Evolutionary conservation across 2,329 filamentous ascomycete genomes (phyloP), one percentile per base, ranked within the genome.

Genomic region (Fusarium sp.): DNA sequence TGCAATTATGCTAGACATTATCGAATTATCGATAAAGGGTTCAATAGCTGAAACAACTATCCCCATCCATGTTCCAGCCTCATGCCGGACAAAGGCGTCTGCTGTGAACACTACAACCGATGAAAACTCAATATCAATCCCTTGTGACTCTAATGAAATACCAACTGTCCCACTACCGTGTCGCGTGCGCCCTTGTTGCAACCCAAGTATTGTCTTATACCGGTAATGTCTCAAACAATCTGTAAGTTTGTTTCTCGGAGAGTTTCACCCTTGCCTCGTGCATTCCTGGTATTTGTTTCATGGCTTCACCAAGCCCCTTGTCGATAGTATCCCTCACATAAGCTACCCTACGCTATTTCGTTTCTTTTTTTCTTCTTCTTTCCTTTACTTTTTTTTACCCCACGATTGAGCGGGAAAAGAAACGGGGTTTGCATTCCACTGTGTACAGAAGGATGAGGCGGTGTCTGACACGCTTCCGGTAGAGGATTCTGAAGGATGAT

Each of bases 291-390:
- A 32, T n/a, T 33, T 29, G 60, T 63, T 63, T 63, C 60, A 63
- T 50, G 25, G 41, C 19, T 32, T 37, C 36, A 5, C 29, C 17
- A 36, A 33, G 27, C 44, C 54, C 61, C 61, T 57, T 49, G 39
- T 61, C 56, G 17, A 63, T 61, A 64, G n/a, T 27, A 61, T 57
- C 46, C 61, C 55, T 63, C 60, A 57, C 61, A 65, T 65, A 61
- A 61, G 36, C 38, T 25, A 38, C n/a, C 33, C 15, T 36, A 36
- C 9, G 23, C 15, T 36, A 15, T 17, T 36, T 36, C 9, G 15
- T 48, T 44, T 44, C 38, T 29, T 19, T 32, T 25, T 25, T 25
- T 25, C 21, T 7, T 7, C 7, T 23, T 7, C 8, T 25, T 10
- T 9, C 9, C 27, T 37, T 25, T 44, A 53, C 52, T 27, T 27